Conservation (phyloP, 202 grass and related monocot genomes). For the Panicum virgatum region DNA sequence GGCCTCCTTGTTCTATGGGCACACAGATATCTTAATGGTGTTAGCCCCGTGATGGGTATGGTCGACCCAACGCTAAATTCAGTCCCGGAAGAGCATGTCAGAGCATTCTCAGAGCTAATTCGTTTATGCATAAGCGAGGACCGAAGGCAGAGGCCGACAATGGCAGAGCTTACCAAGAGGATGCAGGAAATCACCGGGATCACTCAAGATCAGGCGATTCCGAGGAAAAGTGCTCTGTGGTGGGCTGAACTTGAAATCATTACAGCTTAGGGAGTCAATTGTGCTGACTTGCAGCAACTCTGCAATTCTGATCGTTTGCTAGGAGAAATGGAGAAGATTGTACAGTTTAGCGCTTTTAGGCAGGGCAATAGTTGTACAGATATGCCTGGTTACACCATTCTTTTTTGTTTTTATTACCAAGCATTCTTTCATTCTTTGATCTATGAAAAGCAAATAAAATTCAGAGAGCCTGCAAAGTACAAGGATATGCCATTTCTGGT, state of each 20-base stretch:
- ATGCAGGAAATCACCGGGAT: slow-evolving; percentile 74
- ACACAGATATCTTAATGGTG: slow-evolving; percentile 67
- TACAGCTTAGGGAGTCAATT: slow-evolving; percentile 27
- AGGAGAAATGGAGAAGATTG: slow-evolving; percentile 10
- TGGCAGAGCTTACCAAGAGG: slow-evolving; percentile 47
- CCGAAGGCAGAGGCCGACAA: slow-evolving; percentile 43
- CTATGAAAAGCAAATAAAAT: not conserved
- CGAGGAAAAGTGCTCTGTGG: slow-evolving; percentile 58
- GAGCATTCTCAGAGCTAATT: slow-evolving; percentile 52
- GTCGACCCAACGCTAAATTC: slow-evolving; percentile 71
- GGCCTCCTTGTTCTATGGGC: slow-evolving; percentile 82
- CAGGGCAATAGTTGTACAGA: slow-evolving; percentile 35
- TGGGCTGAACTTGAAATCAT: slow-evolving; percentile 95
- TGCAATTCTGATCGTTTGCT: slow-evolving; percentile 5
- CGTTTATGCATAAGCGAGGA: slow-evolving; percentile 58
- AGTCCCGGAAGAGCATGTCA: slow-evolving; percentile 57
- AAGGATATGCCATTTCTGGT: not conserved
- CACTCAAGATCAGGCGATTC: slow-evolving; percentile 50
- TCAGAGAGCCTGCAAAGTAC: not conserved
- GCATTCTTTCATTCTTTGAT: slow-evolving; percentile 47
- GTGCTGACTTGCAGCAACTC: not conserved
- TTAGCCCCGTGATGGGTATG: slow-evolving; percentile 60
- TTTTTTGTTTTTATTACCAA: not conserved
- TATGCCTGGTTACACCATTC: slow-evolving; percentile 25
- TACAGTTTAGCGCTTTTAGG: slow-evolving; percentile 39